phyloP scores from a whole-genome alignment of 108 stramenopile genomes.

The Nitzschia sp. region DNA sequence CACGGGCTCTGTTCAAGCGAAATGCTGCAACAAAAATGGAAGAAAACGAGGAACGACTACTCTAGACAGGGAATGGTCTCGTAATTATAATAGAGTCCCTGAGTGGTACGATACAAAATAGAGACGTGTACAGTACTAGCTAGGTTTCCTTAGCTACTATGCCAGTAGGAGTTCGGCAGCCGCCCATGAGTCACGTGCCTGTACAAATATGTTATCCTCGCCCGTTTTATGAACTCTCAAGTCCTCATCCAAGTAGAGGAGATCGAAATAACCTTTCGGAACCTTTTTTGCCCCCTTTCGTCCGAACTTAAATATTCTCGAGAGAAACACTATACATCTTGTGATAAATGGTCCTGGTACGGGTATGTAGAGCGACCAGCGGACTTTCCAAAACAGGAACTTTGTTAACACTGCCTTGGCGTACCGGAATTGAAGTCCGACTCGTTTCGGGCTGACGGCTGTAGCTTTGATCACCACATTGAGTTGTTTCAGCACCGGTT shows the following conservation, averaged over 20 bases:
- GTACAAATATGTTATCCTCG: slow-evolving; percentile 50
- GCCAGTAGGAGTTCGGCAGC: slow-evolving; percentile 4
- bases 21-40: background rate
- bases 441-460: slow-evolving; percentile 24
- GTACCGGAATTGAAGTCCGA: slow-evolving; percentile 54
- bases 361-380: slow-evolving; percentile 38
- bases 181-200: slow-evolving; percentile 31
- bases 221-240: slow-evolving; percentile 47
- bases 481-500: slow-evolving; percentile 28
- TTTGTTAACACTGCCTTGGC: slow-evolving; percentile 48
- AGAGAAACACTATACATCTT: slow-evolving; percentile 9
- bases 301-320: slow-evolving; percentile 13
- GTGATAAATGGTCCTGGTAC: slow-evolving; percentile 39
- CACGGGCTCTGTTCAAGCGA: background rate
- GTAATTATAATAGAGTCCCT: too few species aligned
- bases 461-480: slow-evolving; percentile 32
- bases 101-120: too few species aligned
- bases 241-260: slow-evolving; percentile 47
- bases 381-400: slow-evolving; percentile 24
- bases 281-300: slow-evolving; percentile 20
- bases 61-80: too few species aligned
- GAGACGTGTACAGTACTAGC: too few species aligned
- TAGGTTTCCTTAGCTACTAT: too few species aligned
- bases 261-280: slow-evolving; percentile 45
- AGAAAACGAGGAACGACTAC: background rate